These are phyloP conservation scores for Penicillium oxalicum DNA, from an alignment of 2,329 filamentous ascomycete genomes.

Conservation along the genomic window DNA sequence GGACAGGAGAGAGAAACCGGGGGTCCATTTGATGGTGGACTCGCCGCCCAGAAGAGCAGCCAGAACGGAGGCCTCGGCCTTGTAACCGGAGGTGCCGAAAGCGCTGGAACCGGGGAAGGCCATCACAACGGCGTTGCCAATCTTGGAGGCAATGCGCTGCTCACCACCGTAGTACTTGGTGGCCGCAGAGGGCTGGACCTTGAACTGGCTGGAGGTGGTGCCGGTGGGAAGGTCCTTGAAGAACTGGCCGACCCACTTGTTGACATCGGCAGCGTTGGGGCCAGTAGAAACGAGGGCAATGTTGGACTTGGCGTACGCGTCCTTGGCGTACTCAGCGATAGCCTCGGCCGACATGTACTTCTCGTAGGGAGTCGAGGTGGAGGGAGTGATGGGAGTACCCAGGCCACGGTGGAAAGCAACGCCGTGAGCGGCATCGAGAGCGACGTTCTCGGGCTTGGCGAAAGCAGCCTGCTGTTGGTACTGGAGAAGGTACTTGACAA, in stretches of 20 bases:
- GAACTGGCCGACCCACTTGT: slow-evolving; percentile 90
- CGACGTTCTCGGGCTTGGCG: slow-evolving; percentile 59
- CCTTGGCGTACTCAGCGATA: slow-evolving; percentile 68
- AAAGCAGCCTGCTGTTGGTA: slow-evolving; percentile 69
- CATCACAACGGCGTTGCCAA: slow-evolving; percentile 78
- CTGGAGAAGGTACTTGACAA: slow-evolving; percentile 71
- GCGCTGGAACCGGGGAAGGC: slow-evolving; percentile 88
- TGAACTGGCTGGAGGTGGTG: slow-evolving; percentile 46
- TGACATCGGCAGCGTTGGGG: slow-evolving; percentile 65
- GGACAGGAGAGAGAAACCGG: slow-evolving; percentile 84
- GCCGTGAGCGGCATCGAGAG: slow-evolving; percentile 77
- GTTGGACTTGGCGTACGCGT: slow-evolving; percentile 82
- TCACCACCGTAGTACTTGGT: slow-evolving; percentile 93
- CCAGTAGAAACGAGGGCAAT: slow-evolving; percentile 89
- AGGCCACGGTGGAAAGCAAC: slow-evolving; percentile 92
- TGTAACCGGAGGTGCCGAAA: slow-evolving; percentile 64
- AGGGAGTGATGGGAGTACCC: slow-evolving; percentile 69
- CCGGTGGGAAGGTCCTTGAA: slow-evolving; percentile 64
- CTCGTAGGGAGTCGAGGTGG: slow-evolving; percentile 63
- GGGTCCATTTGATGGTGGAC: slow-evolving; percentile 89
- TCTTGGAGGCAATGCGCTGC: slow-evolving; percentile 72
- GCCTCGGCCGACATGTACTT: slow-evolving; percentile 70
- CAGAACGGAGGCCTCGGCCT: slow-evolving; percentile 84
- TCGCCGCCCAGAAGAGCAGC: slow-evolving; percentile 83
- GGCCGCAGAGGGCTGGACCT: slow-evolving; percentile 54